Percentiles rank a stretch among this genome's conserved stretches.
These are phyloP conservation scores for Biancaea sappan DNA, from an alignment of 306 rosid species.

Conservation along the genomic window DNA sequence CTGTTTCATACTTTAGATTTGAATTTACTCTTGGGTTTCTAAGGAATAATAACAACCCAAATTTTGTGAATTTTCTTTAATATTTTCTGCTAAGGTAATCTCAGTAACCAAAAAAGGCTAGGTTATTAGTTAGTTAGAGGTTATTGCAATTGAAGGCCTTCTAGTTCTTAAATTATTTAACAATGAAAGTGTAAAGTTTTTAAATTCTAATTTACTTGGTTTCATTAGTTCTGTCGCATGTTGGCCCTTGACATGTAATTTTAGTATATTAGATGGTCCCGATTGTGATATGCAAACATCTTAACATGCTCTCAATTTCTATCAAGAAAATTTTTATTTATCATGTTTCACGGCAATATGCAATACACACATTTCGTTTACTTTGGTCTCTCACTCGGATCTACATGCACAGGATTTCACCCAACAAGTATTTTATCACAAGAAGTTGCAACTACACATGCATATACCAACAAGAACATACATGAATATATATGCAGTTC, in stretches of 20 bases:
- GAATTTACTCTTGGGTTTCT: background rate
- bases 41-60: background rate
- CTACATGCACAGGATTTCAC: too few species aligned
- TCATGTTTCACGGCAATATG: too few species aligned
- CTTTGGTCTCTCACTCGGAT: too few species aligned
- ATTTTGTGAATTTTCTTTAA: background rate
- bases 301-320: background rate
- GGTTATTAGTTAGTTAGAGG: background rate
- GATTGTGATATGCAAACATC: background rate
- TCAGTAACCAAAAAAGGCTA: background rate
- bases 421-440: too few species aligned
- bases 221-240: too few species aligned
- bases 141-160: constrained; percentile 23
- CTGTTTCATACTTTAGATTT: background rate
- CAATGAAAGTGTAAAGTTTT: background rate
- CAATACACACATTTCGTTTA: too few species aligned
- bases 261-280: background rate
- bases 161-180: background rate
- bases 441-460: too few species aligned
- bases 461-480: too few species aligned
- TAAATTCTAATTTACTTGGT: background rate
- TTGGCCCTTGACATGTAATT: too few species aligned
- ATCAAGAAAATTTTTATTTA: too few species aligned
- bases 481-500: too few species aligned
- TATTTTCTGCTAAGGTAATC: background rate